A percentile compares a stretch with the other conserved stretches of the same genome.
Evolutionary conservation across 805 yeast genomes (phyloP).

Genomic region (Komagataella kurtzmanii): DNA sequence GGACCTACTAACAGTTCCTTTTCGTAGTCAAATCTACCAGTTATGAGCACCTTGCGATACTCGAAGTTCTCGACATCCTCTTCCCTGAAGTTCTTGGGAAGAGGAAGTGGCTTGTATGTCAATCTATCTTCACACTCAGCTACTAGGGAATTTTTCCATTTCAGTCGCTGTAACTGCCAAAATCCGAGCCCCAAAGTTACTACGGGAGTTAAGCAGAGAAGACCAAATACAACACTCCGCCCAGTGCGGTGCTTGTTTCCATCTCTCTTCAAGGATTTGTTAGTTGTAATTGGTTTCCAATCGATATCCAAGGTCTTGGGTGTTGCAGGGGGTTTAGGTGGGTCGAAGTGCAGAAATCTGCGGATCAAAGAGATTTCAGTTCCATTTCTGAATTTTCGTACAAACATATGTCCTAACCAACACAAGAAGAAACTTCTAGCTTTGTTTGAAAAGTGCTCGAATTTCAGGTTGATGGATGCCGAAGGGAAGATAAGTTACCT

Average conservation of each 20-base stretch:
- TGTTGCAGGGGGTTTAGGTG: slow-evolving; percentile 13
- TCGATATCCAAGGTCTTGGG: slow-evolving; percentile 62
- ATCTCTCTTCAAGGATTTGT: slow-evolving; percentile 19
- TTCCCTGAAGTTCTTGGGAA: slow-evolving; percentile 57
- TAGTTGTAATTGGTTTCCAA: slow-evolving; percentile 68
- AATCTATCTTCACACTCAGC: slow-evolving; percentile 74
- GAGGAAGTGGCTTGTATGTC: slow-evolving; percentile 54
- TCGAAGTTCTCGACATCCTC: slow-evolving; percentile 63
- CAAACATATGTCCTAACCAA: neutral
- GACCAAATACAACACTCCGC: slow-evolving; percentile 15
- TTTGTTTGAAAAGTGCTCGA: neutral
- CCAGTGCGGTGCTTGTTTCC: slow-evolving; percentile 4
- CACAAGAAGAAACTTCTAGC: neutral
- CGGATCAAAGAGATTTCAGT: neutral
- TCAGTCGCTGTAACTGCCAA: slow-evolving; percentile 81
- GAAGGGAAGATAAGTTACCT: neutral
- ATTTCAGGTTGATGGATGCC: neutral
- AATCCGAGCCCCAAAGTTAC: slow-evolving; percentile 77
- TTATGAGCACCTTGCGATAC: slow-evolving; percentile 63
- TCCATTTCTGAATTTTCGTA: neutral
- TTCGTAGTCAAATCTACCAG: slow-evolving; percentile 70
- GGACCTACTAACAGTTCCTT: slow-evolving; percentile 93
- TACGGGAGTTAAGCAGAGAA: slow-evolving; percentile 69
- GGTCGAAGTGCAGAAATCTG: neutral
- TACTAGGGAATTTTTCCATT: slow-evolving; percentile 81